These are phyloP conservation scores for Colletotrichum echinochloae DNA, from an alignment of 2,329 filamentous ascomycete genomes.

Conservation along the genomic window DNA sequence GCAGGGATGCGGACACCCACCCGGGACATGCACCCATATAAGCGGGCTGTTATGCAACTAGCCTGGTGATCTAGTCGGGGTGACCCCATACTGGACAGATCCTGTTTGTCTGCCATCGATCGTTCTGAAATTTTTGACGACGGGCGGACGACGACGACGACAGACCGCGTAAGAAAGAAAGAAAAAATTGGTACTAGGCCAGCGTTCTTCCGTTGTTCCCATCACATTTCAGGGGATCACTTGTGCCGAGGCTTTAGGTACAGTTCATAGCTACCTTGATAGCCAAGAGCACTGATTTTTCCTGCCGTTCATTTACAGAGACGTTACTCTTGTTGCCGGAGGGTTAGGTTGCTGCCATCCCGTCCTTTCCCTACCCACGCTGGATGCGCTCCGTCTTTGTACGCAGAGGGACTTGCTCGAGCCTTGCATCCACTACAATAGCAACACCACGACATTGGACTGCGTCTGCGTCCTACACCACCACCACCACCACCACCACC, in stretches of 20 bases:
- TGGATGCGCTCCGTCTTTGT: slow-evolving; percentile 39
- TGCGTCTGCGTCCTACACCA: slow-evolving; percentile 6
- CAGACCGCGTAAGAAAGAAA: not conserved
- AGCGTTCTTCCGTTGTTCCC: not conserved
- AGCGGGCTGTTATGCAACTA: slow-evolving; percentile 41
- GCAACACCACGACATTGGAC: slow-evolving; percentile 28
- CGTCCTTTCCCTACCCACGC: slow-evolving; percentile 12
- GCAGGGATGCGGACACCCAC: slow-evolving; percentile 35
- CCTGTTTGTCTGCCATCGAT: slow-evolving; percentile 29
- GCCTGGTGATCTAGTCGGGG: slow-evolving; percentile 35
- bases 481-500: slow-evolving; percentile 3
- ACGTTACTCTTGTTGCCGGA: slow-evolving; percentile 15
- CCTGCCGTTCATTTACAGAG: slow-evolving; percentile 15
- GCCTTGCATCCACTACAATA: slow-evolving; percentile 37
- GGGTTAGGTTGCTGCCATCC: slow-evolving; percentile 31
- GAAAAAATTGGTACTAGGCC: slow-evolving; percentile 1
- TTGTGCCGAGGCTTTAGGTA: slow-evolving; percentile 19
- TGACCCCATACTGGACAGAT: slow-evolving; percentile 36
- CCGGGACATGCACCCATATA: slow-evolving; percentile 35
- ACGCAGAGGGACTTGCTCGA: slow-evolving; percentile 36
- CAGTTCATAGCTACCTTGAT: not conserved
- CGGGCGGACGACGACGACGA: slow-evolving; percentile 4
- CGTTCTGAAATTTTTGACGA: slow-evolving; percentile 28
- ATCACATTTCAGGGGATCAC: not conserved
- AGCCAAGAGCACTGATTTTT: slow-evolving; percentile 21